Conservation (phyloP, 2,329 filamentous ascomycete genomes). For the Colletotrichum chlorophyti region DNA sequence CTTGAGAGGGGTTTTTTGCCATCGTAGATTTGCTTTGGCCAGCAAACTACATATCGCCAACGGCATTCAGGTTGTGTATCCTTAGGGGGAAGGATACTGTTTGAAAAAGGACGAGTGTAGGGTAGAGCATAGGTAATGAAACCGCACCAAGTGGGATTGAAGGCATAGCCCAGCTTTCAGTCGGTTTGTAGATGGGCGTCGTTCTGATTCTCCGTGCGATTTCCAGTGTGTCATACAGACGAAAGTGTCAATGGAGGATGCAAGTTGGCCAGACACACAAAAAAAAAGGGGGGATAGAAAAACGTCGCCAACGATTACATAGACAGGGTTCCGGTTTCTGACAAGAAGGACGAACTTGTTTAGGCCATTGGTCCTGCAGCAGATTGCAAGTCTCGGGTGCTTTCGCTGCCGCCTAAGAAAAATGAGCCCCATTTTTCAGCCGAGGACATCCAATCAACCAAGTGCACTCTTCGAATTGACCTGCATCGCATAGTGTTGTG, state of each 20-base stretch:
- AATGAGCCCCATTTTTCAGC: neutral
- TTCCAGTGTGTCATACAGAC: neutral
- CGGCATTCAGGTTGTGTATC: no score
- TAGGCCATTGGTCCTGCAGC: neutral
- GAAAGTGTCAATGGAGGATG: neutral
- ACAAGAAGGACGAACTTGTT: neutral
- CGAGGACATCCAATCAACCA: neutral
- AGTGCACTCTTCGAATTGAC: neutral
- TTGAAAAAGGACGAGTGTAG: no score
- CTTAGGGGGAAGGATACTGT: no score
- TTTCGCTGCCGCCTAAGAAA: neutral
- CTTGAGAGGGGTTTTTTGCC: no score
- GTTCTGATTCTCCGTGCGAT: neutral
- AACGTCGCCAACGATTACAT: neutral
- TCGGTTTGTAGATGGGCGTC: neutral
- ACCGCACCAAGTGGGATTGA: no score
- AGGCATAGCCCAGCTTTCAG: neutral
- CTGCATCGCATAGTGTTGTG: no score
- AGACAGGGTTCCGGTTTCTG: neutral
- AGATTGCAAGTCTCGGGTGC: neutral
- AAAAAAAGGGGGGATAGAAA: neutral
- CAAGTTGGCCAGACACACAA: slow-evolving; percentile 7
- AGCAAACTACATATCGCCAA: no score
- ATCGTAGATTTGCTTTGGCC: no score
- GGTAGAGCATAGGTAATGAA: no score